Base-by-base conservation (phyloP, 139 green algal species). In the Chlamydomonas sp. region DNA sequence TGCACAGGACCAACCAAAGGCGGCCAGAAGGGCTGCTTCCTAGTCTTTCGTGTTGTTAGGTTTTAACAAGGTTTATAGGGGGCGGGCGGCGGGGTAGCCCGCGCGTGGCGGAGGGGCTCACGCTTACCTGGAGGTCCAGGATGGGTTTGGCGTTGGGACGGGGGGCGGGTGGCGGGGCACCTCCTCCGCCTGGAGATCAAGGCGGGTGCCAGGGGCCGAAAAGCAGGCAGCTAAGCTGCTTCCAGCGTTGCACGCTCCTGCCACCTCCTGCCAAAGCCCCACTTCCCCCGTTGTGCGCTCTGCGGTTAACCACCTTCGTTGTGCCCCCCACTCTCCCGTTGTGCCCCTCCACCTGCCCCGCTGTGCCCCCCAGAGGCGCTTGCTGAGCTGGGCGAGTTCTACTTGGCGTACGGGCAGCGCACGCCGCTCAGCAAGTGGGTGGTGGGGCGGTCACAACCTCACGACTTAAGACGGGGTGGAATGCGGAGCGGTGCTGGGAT, bases 301-400 rank as follows among this genome's bases (percentile, higher is more conserved):
- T 71, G 10, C 12, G 66, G 10, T 14, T 71, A 15, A 4, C 62
- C 5, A 9, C 20, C 57, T 61, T 2, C 80, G 1, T 31, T 59
- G 67, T 57, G 16, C 18, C 58, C 8, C 71, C 10, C 15, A 14
- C 3, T 16, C n/a, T 20, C 14, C 15, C 81, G 10, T 71, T 61
- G 5, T 20, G 8, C 77, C 9, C 20, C 58, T 14, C 14, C 31
- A 18, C 76, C 4, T 17, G 2, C 74, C 31, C 12, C 76, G 49
- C 4, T 4, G 9, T 31, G 4, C 4, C 66, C 16, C 57, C 0
- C 79, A 90, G 85, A 69, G 57, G 83, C 84, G 3, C 76, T 94
- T 62, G 63, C 64, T 7, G 89, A 94, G 89, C 87, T 94, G 63
- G 85, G 89, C 63, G 17, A 78, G 58, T 94, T 90, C 61, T 92